These are phyloP conservation scores for Cercospora sesami DNA, from an alignment of 2,329 filamentous ascomycete species.

Conservation along the genomic window DNA sequence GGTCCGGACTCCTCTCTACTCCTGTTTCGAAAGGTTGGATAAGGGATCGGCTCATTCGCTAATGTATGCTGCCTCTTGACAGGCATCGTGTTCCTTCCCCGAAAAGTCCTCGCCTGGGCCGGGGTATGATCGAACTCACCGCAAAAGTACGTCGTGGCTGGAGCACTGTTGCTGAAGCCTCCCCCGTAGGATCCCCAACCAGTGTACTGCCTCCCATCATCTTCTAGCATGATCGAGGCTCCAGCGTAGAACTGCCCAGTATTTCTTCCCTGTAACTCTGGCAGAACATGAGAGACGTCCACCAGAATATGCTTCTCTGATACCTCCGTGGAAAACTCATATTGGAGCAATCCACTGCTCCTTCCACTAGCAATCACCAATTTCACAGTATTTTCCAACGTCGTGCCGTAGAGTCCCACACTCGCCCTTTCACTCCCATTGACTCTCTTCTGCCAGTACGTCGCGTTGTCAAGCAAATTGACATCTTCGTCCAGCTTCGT, in stretches of 20 bases:
- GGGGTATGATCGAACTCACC: slow-evolving; percentile 57
- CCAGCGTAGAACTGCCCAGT: slow-evolving; percentile 59
- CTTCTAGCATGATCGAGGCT: slow-evolving; percentile 57
- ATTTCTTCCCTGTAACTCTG: slow-evolving; percentile 49
- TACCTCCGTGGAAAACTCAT: slow-evolving; percentile 53
- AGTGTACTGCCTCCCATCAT: slow-evolving; percentile 53
- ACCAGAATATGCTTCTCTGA: slow-evolving; percentile 55
- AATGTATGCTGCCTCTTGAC: slow-evolving; percentile 28
- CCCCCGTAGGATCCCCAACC: slow-evolving; percentile 63
- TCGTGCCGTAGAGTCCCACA: slow-evolving; percentile 63
- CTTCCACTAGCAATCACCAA: slow-evolving; percentile 56
- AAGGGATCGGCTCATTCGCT: slow-evolving; percentile 30
- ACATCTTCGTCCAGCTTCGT: slow-evolving; percentile 46
- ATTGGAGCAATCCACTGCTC: slow-evolving; percentile 62
- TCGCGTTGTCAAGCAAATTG: slow-evolving; percentile 44
- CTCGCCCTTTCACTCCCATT: slow-evolving; percentile 46
- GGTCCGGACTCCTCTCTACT: slow-evolving; percentile 31
- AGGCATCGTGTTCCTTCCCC: slow-evolving; percentile 35
- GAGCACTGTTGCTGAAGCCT: slow-evolving; percentile 61
- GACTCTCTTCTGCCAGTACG: slow-evolving; percentile 41
- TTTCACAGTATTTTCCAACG: slow-evolving; percentile 56
- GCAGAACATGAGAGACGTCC: slow-evolving; percentile 64
- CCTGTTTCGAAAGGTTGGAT: slow-evolving; percentile 44
- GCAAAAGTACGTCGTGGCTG: slow-evolving; percentile 63
- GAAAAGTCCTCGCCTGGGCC: slow-evolving; percentile 38